phyloP scores from a whole-genome alignment of 2,329 filamentous ascomycete genomes.

The Periconia digitata region DNA sequence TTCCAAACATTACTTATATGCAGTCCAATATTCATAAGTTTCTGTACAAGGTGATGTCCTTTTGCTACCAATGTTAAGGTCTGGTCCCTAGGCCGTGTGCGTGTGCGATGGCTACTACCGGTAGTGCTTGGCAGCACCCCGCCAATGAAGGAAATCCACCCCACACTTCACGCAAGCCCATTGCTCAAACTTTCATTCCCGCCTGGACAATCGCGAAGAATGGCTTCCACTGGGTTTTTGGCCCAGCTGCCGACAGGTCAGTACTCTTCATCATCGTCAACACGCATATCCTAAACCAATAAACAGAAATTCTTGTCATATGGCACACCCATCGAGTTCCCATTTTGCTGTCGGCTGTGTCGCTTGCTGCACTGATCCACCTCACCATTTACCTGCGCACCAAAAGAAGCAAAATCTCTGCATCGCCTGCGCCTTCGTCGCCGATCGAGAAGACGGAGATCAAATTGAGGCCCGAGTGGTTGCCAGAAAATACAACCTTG shows the following conservation, averaged over 20 bases:
- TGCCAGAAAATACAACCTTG: slow-evolving; percentile 35
- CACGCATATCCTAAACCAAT: neutral
- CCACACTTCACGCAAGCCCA: slow-evolving; percentile 3
- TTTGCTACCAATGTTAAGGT: too few species aligned
- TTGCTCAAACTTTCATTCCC: neutral
- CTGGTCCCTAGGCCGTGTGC: too few species aligned
- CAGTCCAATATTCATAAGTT: too few species aligned
- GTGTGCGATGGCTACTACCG: too few species aligned
- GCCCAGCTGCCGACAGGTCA: slow-evolving; percentile 2
- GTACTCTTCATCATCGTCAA: neutral
- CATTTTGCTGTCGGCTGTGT: slow-evolving; percentile 34
- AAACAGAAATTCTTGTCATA: slow-evolving; percentile 36
- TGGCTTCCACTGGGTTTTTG: neutral
- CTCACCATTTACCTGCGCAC: slow-evolving; percentile 28
- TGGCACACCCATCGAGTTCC: slow-evolving; percentile 41
- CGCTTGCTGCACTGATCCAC: slow-evolving; percentile 31
- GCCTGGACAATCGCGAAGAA: neutral
- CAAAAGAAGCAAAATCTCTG: slow-evolving; percentile 29
- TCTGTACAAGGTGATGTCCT: too few species aligned
- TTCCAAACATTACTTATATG: too few species aligned
- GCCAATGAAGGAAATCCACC: neutral
- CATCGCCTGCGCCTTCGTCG: slow-evolving; percentile 34
- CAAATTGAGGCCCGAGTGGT: slow-evolving; percentile 38
- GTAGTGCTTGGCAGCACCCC: slow-evolving; percentile 2
- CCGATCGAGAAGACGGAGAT: slow-evolving; percentile 35